phyloP scores from a whole-genome alignment of 768 basidiomycete species.

The Russula sp. region DNA sequence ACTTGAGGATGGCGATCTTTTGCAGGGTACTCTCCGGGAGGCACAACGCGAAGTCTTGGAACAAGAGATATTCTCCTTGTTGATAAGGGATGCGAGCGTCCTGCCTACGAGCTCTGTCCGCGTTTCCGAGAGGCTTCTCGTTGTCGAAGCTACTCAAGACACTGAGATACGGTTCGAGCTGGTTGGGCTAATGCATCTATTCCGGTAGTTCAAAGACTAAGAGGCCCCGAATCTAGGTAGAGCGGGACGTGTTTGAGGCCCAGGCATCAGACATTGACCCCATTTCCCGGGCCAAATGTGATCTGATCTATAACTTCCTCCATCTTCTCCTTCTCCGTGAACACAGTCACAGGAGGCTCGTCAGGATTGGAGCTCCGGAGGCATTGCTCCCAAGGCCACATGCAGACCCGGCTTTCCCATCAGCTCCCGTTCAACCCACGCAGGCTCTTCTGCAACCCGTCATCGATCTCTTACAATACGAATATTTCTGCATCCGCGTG shows the following conservation, averaged over 20 bases:
- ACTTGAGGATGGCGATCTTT: not conserved
- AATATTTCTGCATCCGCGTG: slow-evolving; percentile 62
- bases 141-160: slow-evolving; percentile 68
- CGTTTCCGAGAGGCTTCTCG: slow-evolving; percentile 72
- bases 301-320: slow-evolving; percentile 61
- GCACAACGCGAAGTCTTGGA: slow-evolving; percentile 74
- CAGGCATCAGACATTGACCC: slow-evolving; percentile 9
- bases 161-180: slow-evolving; percentile 68
- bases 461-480: slow-evolving; percentile 76
- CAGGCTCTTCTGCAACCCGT: slow-evolving; percentile 63
- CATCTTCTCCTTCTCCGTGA: slow-evolving; percentile 58
- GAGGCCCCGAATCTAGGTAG: slow-evolving; percentile 25
- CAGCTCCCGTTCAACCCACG: slow-evolving; percentile 22
- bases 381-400: slow-evolving; percentile 22
- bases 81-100: slow-evolving; percentile 71
- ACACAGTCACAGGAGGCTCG: slow-evolving; percentile 45
- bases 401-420: slow-evolving; percentile 19
- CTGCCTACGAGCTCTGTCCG: slow-evolving; percentile 71
- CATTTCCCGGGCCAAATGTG: slow-evolving; percentile 38
- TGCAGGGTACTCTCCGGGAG: slow-evolving; percentile 47
- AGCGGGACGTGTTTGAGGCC: slow-evolving; percentile 23
- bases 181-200: slow-evolving; percentile 36
- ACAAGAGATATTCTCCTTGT: slow-evolving; percentile 68
- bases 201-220: not conserved
- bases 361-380: slow-evolving; percentile 32